phyloP scores from a whole-genome alignment of 176 grass and related monocot genomes.

The Oryza australiensis region DNA sequence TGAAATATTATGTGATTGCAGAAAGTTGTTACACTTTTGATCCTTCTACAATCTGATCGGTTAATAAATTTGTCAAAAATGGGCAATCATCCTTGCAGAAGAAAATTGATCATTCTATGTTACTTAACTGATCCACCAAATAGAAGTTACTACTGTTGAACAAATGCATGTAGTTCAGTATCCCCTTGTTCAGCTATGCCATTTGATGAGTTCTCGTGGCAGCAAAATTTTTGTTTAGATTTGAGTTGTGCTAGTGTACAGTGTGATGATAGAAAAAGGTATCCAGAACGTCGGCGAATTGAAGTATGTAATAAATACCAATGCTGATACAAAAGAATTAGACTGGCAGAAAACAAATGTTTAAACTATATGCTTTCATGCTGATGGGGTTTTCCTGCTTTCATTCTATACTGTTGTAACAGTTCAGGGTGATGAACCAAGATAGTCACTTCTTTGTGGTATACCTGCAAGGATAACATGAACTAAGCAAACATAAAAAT shows the following conservation, averaged over 20 bases:
- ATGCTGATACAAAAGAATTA: not conserved
- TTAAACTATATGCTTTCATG: no score
- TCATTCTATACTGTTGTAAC: no score
- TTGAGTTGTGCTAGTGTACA: no score
- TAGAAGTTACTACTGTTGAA: not conserved
- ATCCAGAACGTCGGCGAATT: not conserved
- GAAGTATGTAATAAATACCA: not conserved
- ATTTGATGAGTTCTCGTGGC: not conserved
- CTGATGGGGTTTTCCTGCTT: no score
- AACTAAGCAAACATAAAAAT: no score
- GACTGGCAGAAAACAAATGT: not conserved
- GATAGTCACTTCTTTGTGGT: no score
- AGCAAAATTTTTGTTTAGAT: constrained; percentile 10
- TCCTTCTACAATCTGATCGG: not conserved
- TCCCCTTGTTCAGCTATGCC: not conserved
- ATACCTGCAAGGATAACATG: no score
- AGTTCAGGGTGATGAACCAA: no score
- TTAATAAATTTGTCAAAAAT: not conserved
- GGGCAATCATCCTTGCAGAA: not conserved
- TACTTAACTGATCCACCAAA: not conserved
- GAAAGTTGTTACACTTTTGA: not conserved
- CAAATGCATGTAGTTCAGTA: constrained; percentile 5
- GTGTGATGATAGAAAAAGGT: no score
- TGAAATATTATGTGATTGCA: not conserved
- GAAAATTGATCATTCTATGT: not conserved